Conservation (phyloP, 345 rosid genomes). For the Geranium rotundifolium region DNA sequence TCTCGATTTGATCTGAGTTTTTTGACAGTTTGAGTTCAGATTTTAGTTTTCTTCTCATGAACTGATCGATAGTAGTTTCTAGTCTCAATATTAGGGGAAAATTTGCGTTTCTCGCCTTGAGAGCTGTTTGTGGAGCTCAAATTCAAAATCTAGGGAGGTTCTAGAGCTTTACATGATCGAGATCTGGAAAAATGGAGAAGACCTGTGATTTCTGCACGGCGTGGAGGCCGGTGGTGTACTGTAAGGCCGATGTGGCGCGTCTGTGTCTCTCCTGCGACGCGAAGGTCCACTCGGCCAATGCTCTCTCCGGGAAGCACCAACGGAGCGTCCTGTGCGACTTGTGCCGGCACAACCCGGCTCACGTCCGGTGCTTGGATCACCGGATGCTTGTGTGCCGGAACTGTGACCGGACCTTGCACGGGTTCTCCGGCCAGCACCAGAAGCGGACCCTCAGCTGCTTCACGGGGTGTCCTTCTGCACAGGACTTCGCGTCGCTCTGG, state of each 20-base stretch:
- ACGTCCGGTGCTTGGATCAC: slow-evolving; percentile 50
- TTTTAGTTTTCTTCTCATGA: no score
- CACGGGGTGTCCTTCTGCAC: slow-evolving; percentile 68
- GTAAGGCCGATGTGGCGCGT: slow-evolving; percentile 75
- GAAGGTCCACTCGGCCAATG: slow-evolving; percentile 81
- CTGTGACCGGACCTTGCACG: slow-evolving; percentile 49
- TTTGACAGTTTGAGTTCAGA: no score
- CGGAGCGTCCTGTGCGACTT: slow-evolving; percentile 59
- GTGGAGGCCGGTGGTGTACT: slow-evolving; percentile 61
- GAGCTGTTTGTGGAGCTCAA: background rate
- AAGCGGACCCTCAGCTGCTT: slow-evolving; percentile 42
- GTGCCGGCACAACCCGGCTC: slow-evolving; percentile 42
- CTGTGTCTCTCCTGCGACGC: slow-evolving; percentile 82
- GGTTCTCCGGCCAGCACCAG: slow-evolving; percentile 33
- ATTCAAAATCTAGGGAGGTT: background rate
- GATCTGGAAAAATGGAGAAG: slow-evolving; percentile 12
- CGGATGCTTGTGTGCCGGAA: slow-evolving; percentile 44
- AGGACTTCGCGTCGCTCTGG: slow-evolving; percentile 56
- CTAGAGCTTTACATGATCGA: background rate
- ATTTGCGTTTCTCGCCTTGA: no score
- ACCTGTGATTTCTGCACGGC: slow-evolving; percentile 53
- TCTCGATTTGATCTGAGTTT: no score
- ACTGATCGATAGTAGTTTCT: no score
- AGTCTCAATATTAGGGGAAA: no score
- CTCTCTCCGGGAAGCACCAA: slow-evolving; percentile 64